These are phyloP conservation scores for Alopecurus myosuroides DNA, from an alignment of 176 grass and related monocot species.

Conservation along the genomic window DNA sequence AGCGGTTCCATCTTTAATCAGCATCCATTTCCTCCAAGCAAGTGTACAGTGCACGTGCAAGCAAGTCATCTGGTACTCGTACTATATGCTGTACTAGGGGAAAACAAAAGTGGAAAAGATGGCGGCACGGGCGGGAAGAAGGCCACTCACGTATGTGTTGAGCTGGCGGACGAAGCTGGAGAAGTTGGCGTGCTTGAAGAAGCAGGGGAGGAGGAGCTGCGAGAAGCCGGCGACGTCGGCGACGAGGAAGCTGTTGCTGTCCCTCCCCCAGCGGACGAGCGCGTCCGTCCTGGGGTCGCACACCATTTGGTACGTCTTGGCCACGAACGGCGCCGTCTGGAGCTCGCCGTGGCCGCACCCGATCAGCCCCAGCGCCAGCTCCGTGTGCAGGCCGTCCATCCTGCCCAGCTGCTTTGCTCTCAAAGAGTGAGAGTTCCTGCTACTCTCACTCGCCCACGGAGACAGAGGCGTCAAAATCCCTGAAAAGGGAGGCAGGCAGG, in stretches of 20 bases:
- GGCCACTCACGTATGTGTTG: constrained; percentile 50
- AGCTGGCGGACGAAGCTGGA: constrained; percentile 89
- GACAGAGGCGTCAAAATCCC: constrained; percentile 35
- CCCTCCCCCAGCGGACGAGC: constrained; percentile 49
- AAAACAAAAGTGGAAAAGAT: not conserved
- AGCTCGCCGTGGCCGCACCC: not conserved
- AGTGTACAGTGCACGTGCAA: constrained; percentile 11
- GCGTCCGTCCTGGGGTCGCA: constrained; percentile 56
- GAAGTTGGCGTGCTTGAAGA: constrained; percentile 96
- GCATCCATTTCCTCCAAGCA: not conserved
- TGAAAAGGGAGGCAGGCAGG: constrained; percentile 12
- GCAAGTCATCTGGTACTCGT: too few relatives aligned
- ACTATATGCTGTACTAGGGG: not conserved
- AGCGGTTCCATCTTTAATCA: not conserved
- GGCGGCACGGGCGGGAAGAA: not conserved
- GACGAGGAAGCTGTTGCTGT: constrained; percentile 70
- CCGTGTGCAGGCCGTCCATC: constrained; percentile 43
- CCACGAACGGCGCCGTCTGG: constrained; percentile 61
- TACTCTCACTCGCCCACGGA: not conserved
- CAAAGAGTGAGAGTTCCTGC: not conserved
- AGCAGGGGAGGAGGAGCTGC: constrained; percentile 57
- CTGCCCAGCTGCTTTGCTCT: not conserved
- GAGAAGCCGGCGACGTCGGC: constrained; percentile 53
- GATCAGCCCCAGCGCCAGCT: constrained; percentile 50
- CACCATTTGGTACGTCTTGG: constrained; percentile 84